A percentile compares a stretch with the other conserved stretches of the same genome.
Conservation (phyloP, 148 eudicot species). For the Cornus suecica region DNA sequence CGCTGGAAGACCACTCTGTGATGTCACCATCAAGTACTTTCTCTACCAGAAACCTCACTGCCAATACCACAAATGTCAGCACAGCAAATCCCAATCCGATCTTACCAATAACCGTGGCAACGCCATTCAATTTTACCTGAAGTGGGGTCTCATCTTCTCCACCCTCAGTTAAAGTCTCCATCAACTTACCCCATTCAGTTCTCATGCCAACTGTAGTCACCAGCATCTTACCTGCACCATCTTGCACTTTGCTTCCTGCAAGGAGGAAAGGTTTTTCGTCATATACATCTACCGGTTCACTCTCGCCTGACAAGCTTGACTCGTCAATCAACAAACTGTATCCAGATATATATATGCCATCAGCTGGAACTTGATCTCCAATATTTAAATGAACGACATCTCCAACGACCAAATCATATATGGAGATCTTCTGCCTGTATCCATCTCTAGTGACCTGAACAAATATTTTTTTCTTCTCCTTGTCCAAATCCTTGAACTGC, state of each 20-base stretch:
- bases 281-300: constrained; percentile 56
- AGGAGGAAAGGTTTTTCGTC: constrained; percentile 69
- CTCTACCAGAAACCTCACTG: constrained; percentile 52
- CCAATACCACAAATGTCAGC: constrained; percentile 66
- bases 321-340: constrained; percentile 79
- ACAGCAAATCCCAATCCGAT: constrained; percentile 85
- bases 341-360: constrained; percentile 81
- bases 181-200: constrained; percentile 94
- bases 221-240: constrained; percentile 86
- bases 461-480: constrained; percentile 80
- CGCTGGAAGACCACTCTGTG: constrained; percentile 65
- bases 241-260: constrained; percentile 86
- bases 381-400: constrained; percentile 73
- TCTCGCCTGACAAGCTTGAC: constrained; percentile 91
- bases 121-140: constrained; percentile 94
- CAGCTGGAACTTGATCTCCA: constrained; percentile 92
- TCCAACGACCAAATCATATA: constrained; percentile 85
- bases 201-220: constrained; percentile 98
- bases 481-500: constrained; percentile 84
- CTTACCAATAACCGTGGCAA: constrained; percentile 93
- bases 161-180: constrained; percentile 83
- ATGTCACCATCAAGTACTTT: constrained; percentile 47
- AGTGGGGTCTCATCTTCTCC: constrained; percentile 95
- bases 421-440: constrained; percentile 60
- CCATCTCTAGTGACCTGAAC: constrained; percentile 88